Percentiles rank a stretch among this genome's conserved stretches.
Evolutionary conservation across 2,329 filamentous ascomycete genomes (phyloP).

Genomic region (Huntiella savannae): DNA sequence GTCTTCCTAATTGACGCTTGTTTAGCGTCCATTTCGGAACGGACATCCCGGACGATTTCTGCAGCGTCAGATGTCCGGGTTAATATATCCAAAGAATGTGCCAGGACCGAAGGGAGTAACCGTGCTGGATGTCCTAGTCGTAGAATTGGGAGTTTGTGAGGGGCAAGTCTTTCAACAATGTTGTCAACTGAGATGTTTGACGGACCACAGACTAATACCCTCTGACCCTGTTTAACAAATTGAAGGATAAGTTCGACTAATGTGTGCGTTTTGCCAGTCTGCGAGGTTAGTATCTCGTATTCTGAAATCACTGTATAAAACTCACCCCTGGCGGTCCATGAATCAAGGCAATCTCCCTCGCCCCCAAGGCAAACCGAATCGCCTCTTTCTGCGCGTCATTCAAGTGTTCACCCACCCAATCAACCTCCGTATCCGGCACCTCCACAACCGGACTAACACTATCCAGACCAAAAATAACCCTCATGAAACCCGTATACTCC

Average conservation of each 20-base stretch:
- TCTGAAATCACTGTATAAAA: constrained; percentile 8
- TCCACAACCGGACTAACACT: constrained; percentile 28
- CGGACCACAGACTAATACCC: constrained; percentile 83
- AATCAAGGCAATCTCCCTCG: constrained; percentile 68
- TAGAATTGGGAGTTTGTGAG: constrained; percentile 70
- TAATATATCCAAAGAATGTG: constrained; percentile 77
- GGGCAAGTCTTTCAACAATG: constrained; percentile 77
- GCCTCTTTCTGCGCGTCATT: constrained; percentile 51
- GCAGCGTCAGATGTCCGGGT: constrained; percentile 82
- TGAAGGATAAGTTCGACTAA: constrained; percentile 92
- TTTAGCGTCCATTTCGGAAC: constrained; percentile 82
- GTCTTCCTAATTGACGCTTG: constrained; percentile 80
- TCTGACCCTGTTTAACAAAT: constrained; percentile 50
- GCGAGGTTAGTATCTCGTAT: constrained; percentile 4
- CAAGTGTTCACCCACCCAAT: constrained; percentile 42
- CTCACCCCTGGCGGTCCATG: constrained; percentile 74
- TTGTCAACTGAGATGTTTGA: constrained; percentile 98
- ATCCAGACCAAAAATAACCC: constrained; percentile 42
- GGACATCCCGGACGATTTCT: constrained; percentile 72
- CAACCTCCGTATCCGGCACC: constrained; percentile 18
- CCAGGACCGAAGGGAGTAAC: constrained; percentile 68
- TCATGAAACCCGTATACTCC: constrained; percentile 39
- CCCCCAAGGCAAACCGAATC: constrained; percentile 65
- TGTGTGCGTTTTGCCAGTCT: constrained; percentile 92
- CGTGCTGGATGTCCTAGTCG: constrained; percentile 85